Evolutionary conservation across 2,329 filamentous ascomycete genomes (phyloP).

Genomic region (Coniochaeta ligniaria): DNA sequence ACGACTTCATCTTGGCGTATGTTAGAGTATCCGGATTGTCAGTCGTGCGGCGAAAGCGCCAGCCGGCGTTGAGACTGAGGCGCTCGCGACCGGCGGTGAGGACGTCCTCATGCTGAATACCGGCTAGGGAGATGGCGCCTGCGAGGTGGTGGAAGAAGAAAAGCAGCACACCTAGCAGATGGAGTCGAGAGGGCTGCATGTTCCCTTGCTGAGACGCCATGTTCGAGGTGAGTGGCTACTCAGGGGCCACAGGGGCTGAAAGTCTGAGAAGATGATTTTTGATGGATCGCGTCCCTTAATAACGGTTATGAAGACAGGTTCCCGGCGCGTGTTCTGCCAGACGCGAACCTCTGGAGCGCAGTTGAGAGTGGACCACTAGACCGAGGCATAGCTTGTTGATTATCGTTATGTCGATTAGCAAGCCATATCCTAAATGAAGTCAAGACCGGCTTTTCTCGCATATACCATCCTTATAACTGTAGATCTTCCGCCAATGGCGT

Average conservation of each 20-base stretch:
- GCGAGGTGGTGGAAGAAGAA: neutral
- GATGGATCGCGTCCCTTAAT: no score
- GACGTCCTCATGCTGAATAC: neutral
- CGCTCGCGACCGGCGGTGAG: constrained; percentile 18
- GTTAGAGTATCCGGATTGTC: constrained; percentile 24
- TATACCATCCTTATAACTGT: neutral
- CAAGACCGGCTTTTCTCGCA: no score
- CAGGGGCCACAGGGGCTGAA: neutral
- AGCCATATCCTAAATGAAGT: no score
- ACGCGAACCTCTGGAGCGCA: no score
- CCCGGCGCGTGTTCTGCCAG: no score
- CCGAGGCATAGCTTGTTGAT: no score
- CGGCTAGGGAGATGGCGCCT: neutral
- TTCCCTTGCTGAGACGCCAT: neutral
- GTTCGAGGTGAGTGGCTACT: neutral
- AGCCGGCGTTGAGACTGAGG: constrained; percentile 22
- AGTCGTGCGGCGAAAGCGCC: constrained; percentile 26
- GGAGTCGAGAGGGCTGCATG: neutral
- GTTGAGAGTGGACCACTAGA: no score
- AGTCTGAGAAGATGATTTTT: no score
- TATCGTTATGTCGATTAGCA: no score
- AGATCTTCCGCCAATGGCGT: neutral
- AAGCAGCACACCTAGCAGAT: neutral
- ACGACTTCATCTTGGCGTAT: constrained; percentile 21
- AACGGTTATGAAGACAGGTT: no score